Evolutionary conservation across 441 rosid genomes (phyloP).

Genomic region (Corymbia citriodora): DNA sequence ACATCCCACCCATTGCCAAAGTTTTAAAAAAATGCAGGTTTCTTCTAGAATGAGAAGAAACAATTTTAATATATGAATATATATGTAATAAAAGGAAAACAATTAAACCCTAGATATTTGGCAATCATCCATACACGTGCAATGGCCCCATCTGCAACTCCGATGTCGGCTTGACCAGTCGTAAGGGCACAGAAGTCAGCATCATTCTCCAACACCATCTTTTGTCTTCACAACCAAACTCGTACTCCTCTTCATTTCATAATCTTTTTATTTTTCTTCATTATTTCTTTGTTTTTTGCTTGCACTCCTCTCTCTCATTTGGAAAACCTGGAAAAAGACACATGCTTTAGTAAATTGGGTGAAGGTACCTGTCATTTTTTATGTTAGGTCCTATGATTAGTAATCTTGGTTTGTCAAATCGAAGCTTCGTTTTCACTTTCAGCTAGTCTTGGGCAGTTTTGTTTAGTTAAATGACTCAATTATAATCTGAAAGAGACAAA

Average conservation of each 20-base stretch:
- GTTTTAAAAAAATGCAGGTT: not conserved
- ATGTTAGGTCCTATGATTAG: not conserved
- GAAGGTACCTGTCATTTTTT: not conserved
- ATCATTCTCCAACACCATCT: conserved; percentile 20
- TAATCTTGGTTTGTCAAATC: not conserved
- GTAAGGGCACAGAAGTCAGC: conserved; percentile 5
- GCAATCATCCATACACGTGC: conserved; percentile 40
- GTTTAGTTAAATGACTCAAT: not conserved
- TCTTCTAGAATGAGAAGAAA: conserved; percentile 13
- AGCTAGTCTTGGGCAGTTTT: not conserved
- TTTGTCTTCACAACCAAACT: not conserved
- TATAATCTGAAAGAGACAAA: not conserved
- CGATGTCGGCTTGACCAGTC: conserved; percentile 57
- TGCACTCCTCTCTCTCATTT: not conserved
- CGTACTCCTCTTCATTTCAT: not conserved
- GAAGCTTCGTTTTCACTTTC: not conserved
- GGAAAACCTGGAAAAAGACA: not conserved
- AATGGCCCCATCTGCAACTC: conserved; percentile 44
- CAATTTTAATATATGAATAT: not conserved
- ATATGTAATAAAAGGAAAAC: not conserved
- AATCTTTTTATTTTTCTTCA: not conserved
- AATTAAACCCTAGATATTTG: conserved; percentile 13
- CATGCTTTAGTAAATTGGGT: not conserved
- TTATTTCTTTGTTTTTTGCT: not conserved
- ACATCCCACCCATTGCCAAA: not conserved